Evolutionary conservation across 2,329 filamentous ascomycete genomes (phyloP).

Genomic region (Rhynchosporium secalis): DNA sequence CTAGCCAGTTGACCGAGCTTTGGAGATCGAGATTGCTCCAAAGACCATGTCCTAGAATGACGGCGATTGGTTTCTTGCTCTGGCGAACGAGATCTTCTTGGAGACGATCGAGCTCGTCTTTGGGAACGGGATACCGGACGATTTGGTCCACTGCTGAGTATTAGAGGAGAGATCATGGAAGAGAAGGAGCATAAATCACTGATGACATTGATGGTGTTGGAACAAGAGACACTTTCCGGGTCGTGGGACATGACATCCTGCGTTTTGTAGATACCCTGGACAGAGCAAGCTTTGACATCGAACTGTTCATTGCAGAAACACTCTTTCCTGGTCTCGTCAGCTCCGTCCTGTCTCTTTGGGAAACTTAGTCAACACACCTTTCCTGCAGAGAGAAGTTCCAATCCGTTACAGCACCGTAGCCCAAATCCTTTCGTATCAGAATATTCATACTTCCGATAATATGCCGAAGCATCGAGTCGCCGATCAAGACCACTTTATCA

Average conservation of each 20-base stretch:
- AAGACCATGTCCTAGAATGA: conserved; percentile 49
- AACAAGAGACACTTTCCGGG: conserved; percentile 45
- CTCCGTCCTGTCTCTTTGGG: not conserved
- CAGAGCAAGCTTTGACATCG: conserved; percentile 49
- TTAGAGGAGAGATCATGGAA: not conserved
- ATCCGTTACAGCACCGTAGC: conserved; percentile 50
- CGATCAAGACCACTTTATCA: conserved; percentile 49
- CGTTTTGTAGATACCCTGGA: conserved; percentile 51
- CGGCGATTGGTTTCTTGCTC: conserved; percentile 39
- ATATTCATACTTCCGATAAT: conserved; percentile 50
- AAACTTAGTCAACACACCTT: conserved; percentile 26
- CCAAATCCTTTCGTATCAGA: conserved; percentile 47
- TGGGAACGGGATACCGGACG: conserved; percentile 45
- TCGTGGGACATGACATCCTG: conserved; percentile 47
- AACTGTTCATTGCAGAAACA: conserved; percentile 53
- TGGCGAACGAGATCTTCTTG: conserved; percentile 39
- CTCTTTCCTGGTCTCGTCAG: conserved; percentile 37
- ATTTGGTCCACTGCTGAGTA: conserved; percentile 44
- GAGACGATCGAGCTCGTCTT: conserved; percentile 44
- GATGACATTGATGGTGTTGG: conserved; percentile 42
- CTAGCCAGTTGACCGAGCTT: conserved; percentile 45
- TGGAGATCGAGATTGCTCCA: conserved; percentile 50
- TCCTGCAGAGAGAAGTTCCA: conserved; percentile 50
- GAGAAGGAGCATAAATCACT: conserved; percentile 31
- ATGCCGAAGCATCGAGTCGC: conserved; percentile 51